A percentile compares a stretch with the other conserved stretches of the same genome.
Evolutionary conservation across 2,329 filamentous ascomycete species (phyloP).

Genomic region (Aspergillus udagawae): DNA sequence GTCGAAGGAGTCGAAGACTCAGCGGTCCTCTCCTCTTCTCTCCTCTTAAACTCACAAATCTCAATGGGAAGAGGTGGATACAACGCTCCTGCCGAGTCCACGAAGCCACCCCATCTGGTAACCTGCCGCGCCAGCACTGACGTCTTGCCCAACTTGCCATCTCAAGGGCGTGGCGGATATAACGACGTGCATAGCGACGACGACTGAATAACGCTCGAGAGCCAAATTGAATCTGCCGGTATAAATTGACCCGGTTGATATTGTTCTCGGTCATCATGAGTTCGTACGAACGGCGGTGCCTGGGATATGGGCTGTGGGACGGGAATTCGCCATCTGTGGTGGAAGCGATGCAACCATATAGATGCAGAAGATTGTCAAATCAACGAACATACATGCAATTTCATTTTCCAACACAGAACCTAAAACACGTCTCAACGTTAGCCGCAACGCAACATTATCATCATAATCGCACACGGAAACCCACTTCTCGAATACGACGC

Average conservation of each 20-base stretch:
- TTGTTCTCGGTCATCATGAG: neutral
- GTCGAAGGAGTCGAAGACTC: neutral
- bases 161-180: constrained; percentile 31
- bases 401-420: constrained; percentile 49
- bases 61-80: constrained; percentile 39
- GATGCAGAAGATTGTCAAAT: neutral
- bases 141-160: neutral
- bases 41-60: constrained; percentile 3
- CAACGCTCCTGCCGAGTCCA: constrained; percentile 18
- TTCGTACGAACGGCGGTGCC: neutral
- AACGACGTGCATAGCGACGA: constrained; percentile 22
- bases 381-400: neutral
- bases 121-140: constrained; percentile 1
- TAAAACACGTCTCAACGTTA: constrained; percentile 23
- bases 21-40: neutral
- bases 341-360: neutral
- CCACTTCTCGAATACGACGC: constrained; percentile 97
- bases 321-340: neutral
- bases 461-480: constrained; percentile 30
- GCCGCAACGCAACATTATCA: constrained; percentile 4
- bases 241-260: neutral
- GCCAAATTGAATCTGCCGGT: neutral
- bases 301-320: neutral
- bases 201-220: neutral
- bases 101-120: neutral